Base-by-base conservation (phyloP, 768 basidiomycete genomes). In the Hemileccinum rubropunctum region DNA sequence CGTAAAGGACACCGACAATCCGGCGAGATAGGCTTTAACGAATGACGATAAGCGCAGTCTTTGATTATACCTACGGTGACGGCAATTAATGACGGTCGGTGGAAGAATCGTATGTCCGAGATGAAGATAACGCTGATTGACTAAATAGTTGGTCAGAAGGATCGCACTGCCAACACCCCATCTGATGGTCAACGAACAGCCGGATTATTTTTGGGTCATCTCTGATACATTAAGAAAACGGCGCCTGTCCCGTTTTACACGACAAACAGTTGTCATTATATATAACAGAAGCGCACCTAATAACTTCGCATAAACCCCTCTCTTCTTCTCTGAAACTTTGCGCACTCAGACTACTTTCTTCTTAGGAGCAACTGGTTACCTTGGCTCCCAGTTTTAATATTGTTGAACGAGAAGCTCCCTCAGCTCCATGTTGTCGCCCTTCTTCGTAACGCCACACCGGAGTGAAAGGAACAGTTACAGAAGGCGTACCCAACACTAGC, bases 301-400 rank as follows among this genome's bases (percentile, higher is more conserved):
- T 9, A 12, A 30, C 28, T 8, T 30, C 23, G 23, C 23, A 23
- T 23, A 23, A 23, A 23, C 23, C 23, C 23, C 9, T 30, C 28
- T 42, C 40, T 27, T 42, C 40, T 27, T 18, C 10, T 6, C 9
- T 12, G 10, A 11, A 53, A 26, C 26, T 60, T n/a, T 62, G 61
- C 48, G 56, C 27, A 6, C 17, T 28, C 58, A 46, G 20, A 59
- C 61, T 11, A 58, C 76, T 48, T 72, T 77, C 59, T 64, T 75
- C 45, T 61, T 76, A 14, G 75, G 76, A 7, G 76, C 74, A 1
- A 74, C 74, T 3, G 75, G 76, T 17, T 76, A 71, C 57, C 59
- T 76, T 33, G 73, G 73, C 18, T 73, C 70, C 17, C 70, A 76
- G 45, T 67, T 76, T 58, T 76, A 6, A 13, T 64, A 2, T 48